Evolutionary conservation across 2,329 filamentous ascomycete species (phyloP).

Genomic region (Aspergillus sp.): DNA sequence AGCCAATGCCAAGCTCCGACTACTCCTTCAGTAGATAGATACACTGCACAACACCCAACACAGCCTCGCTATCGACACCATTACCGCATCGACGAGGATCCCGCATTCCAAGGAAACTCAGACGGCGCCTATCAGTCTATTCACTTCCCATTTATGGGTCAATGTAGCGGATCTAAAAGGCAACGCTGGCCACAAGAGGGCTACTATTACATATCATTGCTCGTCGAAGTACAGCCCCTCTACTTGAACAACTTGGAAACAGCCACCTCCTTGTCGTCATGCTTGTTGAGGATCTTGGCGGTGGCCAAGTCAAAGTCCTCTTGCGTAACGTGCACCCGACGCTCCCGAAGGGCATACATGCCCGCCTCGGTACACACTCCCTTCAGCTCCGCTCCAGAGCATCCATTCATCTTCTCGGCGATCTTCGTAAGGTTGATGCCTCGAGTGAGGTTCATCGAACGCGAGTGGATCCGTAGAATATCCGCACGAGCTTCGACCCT

Average conservation of each 20-base stretch:
- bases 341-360: constrained; percentile 95
- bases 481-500: constrained; percentile 90
- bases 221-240: constrained; percentile 9
- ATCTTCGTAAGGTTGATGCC: constrained; percentile 98
- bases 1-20: too few relatives aligned
- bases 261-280: constrained; percentile 87
- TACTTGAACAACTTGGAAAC: constrained; percentile 39
- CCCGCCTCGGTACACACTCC: constrained; percentile 98
- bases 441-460: constrained; percentile 97
- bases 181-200: constrained; percentile 4
- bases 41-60: too few relatives aligned
- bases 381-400: constrained; percentile 95
- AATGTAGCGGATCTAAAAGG: too few relatives aligned
- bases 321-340: constrained; percentile 96
- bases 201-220: constrained; percentile 26
- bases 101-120: too few relatives aligned
- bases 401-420: constrained; percentile 99
- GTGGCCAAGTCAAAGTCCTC: constrained; percentile 98
- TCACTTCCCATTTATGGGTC: too few relatives aligned
- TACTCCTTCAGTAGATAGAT: too few relatives aligned
- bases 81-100: too few relatives aligned
- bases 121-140: too few relatives aligned
- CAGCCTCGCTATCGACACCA: too few relatives aligned
- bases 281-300: constrained; percentile 99
- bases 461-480: constrained; percentile 94